Evolutionary conservation across 768 basidiomycete genomes (phyloP).

Genomic region (Termitomyces sp.): DNA sequence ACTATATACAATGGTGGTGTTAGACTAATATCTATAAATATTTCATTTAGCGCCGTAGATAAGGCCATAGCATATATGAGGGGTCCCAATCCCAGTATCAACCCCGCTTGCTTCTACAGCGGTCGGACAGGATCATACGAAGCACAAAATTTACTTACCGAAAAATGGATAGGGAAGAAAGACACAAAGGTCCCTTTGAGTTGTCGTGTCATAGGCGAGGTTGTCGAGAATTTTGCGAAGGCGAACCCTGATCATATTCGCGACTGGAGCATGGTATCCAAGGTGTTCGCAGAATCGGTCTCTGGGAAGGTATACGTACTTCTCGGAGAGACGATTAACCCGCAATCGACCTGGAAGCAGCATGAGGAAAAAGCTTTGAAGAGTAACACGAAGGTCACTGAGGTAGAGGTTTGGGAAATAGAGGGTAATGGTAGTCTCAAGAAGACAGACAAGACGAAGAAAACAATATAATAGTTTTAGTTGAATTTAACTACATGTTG

Average conservation of each 20-base stretch:
- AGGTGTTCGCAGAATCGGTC: not conserved
- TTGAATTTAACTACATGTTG: not conserved
- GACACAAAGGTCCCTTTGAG: not conserved
- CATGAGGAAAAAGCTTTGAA: not conserved
- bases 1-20: not conserved
- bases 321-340: not conserved
- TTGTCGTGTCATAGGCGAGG: not conserved
- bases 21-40: not conserved
- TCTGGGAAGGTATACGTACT: not conserved
- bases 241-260: not conserved
- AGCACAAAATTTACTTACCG: not conserved
- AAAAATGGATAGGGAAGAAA: not conserved
- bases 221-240: not conserved
- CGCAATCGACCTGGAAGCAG: not conserved
- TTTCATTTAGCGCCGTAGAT: not conserved
- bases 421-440: not conserved
- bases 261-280: not conserved
- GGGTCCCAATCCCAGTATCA: not conserved
- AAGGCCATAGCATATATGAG: not conserved
- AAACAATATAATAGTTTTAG: not conserved
- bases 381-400: not conserved
- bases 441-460: not conserved
- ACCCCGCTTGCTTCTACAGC: not conserved
- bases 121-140: not conserved
- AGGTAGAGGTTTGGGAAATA: not conserved